phyloP scores from a whole-genome alignment of 2,329 filamentous ascomycete genomes.

The Colletotrichum sidae region DNA sequence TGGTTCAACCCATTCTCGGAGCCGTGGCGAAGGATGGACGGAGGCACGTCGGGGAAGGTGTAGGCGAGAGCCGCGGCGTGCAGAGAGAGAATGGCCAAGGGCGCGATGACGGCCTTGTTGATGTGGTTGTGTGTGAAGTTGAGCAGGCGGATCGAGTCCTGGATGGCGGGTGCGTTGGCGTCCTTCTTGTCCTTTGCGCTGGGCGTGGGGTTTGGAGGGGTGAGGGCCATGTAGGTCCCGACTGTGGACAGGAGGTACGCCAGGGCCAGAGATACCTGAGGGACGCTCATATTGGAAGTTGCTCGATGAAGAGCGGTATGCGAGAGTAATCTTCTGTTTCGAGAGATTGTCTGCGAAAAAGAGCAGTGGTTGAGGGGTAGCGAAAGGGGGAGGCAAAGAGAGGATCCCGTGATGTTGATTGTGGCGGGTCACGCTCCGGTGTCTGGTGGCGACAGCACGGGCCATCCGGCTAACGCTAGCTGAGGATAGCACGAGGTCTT shows the following conservation, averaged over 20 bases:
- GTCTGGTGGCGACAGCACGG: constrained; percentile 17
- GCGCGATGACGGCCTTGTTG: constrained; percentile 39
- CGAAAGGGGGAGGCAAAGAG: not conserved
- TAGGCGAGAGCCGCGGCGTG: constrained; percentile 40
- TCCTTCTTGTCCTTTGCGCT: constrained; percentile 28
- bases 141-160: constrained; percentile 39
- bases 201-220: constrained; percentile 46
- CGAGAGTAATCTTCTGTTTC: not conserved
- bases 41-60: constrained; percentile 41
- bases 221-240: constrained; percentile 46
- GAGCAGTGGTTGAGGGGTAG: not conserved
- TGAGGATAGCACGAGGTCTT: not conserved
- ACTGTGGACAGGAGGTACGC: constrained; percentile 43
- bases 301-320: no score
- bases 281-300: not conserved
- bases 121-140: constrained; percentile 43
- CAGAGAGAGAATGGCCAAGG: constrained; percentile 42
- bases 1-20: constrained; percentile 46
- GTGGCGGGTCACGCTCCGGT: not conserved
- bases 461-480: constrained; percentile 7
- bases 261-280: constrained; percentile 18
- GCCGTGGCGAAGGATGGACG: constrained; percentile 41
- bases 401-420: not conserved
- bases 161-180: not conserved
- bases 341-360: not conserved